Evolutionary conservation across 2,329 filamentous ascomycete species (phyloP), one percentile per base, ranked within the genome.

Genomic region (Diaporthe sp.): DNA sequence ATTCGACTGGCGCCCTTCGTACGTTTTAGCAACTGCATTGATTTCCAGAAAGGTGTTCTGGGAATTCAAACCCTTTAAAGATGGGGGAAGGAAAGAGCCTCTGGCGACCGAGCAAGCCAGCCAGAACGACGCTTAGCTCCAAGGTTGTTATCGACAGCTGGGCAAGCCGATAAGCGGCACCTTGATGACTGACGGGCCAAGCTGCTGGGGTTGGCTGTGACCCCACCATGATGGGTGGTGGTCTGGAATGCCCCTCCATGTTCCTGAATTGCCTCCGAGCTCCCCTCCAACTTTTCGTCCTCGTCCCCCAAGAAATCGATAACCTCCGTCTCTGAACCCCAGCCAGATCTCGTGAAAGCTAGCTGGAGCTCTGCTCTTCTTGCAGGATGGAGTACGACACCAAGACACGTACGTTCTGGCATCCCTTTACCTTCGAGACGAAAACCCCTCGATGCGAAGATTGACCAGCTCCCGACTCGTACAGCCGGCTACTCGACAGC

Each of bases 401-500:
- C 12, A 93, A 94, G 84, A 94, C 89, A 65, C 89, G 94, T 95
- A 86, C 82, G 93, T 83, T 39, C 55, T 42, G 53, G 44, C 34
- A n/a, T 25, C 74, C 44, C 46, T 42, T 28, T 28, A 28, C 73
- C 73, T 13, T n/a, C 19, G 61, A 39, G 44, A 57, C 55, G 37
- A 68, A 61, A 19, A 28, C 17, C 25, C 34, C 17, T 34, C 25
- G 28, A 22, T 74, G 44, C 74, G 73, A 71, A 67, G 65, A 58
- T 72, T 75, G 67, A 75, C 73, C 34, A 62, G 61, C 46, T 51
- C 46, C 46, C 37, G 51, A 49, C 44, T 65, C 49, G n/a, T 46
- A 34, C 80, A 97, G 94, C 93, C 62, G 92, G 91, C 77, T 97
- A 93, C 83, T 89, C 88, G 79, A 98, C 95, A 51, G 92, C 90